Evolutionary conservation across 345 rosid genomes (phyloP).

Genomic region (Aquilaria sinensis): DNA sequence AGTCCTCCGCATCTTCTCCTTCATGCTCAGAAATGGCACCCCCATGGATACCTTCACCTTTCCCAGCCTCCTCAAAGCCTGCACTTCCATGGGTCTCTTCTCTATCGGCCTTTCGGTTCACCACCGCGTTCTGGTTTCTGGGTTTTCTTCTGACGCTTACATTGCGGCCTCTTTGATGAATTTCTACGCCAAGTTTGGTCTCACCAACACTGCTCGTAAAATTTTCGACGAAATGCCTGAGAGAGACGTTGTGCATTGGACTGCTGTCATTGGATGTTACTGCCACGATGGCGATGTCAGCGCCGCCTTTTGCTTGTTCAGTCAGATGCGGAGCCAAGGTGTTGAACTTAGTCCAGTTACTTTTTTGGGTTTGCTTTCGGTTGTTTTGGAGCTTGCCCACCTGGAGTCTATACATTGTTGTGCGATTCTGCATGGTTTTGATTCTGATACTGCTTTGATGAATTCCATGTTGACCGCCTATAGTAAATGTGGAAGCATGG

Average conservation of each 20-base stretch:
- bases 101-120: slow-evolving; percentile 43
- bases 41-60: slow-evolving; percentile 34
- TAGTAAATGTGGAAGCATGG: slow-evolving; percentile 31
- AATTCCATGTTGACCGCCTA: slow-evolving; percentile 46
- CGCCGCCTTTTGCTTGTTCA: slow-evolving; percentile 29
- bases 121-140: slow-evolving; percentile 34
- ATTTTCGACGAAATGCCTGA: slow-evolving; percentile 46
- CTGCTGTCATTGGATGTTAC: slow-evolving; percentile 46
- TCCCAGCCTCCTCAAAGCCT: slow-evolving; percentile 54
- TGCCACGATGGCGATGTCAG: slow-evolving; percentile 27
- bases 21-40: slow-evolving; percentile 28
- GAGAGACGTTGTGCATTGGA: slow-evolving; percentile 43
- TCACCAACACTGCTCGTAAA: slow-evolving; percentile 27
- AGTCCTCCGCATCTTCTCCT: slow-evolving; percentile 27
- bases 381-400: slow-evolving; percentile 28
- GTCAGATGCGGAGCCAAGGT: slow-evolving; percentile 37
- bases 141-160: slow-evolving; percentile 49
- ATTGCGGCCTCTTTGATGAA: slow-evolving; percentile 43
- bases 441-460: slow-evolving; percentile 21
- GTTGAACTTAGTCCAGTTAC: slow-evolving; percentile 49
- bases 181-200: slow-evolving; percentile 32
- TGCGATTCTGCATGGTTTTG: slow-evolving; percentile 38
- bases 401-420: slow-evolving; percentile 46
- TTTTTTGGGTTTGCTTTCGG: slow-evolving; percentile 37
- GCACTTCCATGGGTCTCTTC: slow-evolving; percentile 32